Base-by-base conservation (phyloP, 2,329 filamentous ascomycete species). In the Cercospora brassicicola region DNA sequence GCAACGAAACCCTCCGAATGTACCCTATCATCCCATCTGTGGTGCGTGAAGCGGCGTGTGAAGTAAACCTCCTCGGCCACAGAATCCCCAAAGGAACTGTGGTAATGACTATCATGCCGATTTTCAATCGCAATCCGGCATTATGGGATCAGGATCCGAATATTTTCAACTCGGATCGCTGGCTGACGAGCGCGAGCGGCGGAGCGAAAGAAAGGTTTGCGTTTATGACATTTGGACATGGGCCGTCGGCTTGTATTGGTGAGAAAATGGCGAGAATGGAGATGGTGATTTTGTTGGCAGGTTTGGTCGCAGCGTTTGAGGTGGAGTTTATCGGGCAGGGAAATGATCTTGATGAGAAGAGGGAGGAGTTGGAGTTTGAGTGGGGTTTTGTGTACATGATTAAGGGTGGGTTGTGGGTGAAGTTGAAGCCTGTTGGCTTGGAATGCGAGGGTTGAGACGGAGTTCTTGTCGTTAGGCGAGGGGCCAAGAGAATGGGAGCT, bases 311-410 rank as follows among this genome's bases (percentile, higher is more conserved):
- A 2, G n/a, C 42, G 4, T 48, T 48, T 48, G 42, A 20, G 42
- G 10, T 48, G 42, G 42, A 18, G 42, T 48, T 18, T 11, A 2
- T 48, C 9, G 42, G 42, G n/a, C 42, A 48, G 18, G 39, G 39
- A 1, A 5, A n/a, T 39, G 33, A 39, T 39, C 13, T 2, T 18
- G n/a, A 48, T 11, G 8, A 13, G 18, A 48, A 60, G 57, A 26
- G 30, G 30, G 15, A 36, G 20, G 59, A 61, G 1, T 18, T 61
- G 59, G 36, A 61, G 59, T 42, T 61, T 20, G 30, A 61, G 18
- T 26, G 23, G 59, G 59, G 31, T 4, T 15, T 62, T 62, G 59
- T 62, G 33, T 30, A 28, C 10, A 62, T 48, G 59, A 48, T 62
- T 20, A 62, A 51, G 18, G 59, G 59, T 4, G 39, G 36, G 23